A percentile compares a stretch with the other conserved stretches of the same genome.
Conservation (phyloP, 805 yeast genomes). For the Starmera caribaea region DNA sequence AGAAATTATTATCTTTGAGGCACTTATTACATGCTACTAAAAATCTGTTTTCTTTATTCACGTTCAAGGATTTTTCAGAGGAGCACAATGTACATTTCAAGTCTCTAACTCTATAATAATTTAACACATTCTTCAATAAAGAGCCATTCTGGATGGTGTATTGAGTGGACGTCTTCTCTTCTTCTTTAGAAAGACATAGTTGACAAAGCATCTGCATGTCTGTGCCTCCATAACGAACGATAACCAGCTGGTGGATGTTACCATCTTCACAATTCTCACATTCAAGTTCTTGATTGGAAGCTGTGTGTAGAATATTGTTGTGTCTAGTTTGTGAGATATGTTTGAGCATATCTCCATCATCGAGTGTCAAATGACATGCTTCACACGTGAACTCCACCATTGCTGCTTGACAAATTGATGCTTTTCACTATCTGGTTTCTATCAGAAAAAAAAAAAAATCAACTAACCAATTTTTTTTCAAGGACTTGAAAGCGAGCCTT, state of each 20-base stretch:
- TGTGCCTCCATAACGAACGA: slow-evolving; percentile 44
- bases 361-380: slow-evolving; percentile 32
- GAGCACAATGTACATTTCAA: slow-evolving; percentile 38
- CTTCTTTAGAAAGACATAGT: slow-evolving; percentile 31
- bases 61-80: slow-evolving; percentile 30
- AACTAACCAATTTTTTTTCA: too few relatives aligned
- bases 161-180: slow-evolving; percentile 36
- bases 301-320: slow-evolving; percentile 29
- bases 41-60: slow-evolving; percentile 15
- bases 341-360: slow-evolving; percentile 34
- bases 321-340: slow-evolving; percentile 47
- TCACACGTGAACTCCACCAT: slow-evolving; percentile 29
- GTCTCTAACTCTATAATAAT: slow-evolving; percentile 41
- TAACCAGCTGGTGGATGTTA: slow-evolving; percentile 42
- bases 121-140: slow-evolving; percentile 36
- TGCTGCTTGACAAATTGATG: too few relatives aligned
- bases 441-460: too few relatives aligned
- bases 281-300: slow-evolving; percentile 31
- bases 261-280: slow-evolving; percentile 49
- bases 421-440: too few relatives aligned
- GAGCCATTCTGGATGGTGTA: slow-evolving; percentile 48
- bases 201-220: slow-evolving; percentile 44
- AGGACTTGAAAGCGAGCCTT: too few relatives aligned
- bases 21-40: slow-evolving; percentile 36
- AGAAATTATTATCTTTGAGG: slow-evolving; percentile 16